Conservation (phyloP, 2,329 filamentous ascomycete genomes). For the Sporothrix pseudoabietina region DNA sequence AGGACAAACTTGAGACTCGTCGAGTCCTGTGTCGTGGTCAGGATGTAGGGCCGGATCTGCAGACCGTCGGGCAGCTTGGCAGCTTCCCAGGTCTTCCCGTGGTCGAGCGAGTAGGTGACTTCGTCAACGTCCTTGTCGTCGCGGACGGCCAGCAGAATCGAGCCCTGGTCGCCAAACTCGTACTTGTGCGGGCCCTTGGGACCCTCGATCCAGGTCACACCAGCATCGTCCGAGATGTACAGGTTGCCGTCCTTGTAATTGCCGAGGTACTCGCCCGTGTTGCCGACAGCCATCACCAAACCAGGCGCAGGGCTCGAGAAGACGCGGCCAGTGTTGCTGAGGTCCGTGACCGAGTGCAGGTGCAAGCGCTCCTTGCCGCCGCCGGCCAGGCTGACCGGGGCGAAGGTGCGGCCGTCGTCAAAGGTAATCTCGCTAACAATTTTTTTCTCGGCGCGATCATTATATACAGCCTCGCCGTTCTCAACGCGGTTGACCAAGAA, state of each 20-base stretch:
- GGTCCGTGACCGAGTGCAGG: conserved; percentile 86
- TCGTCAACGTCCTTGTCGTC: conserved; percentile 67
- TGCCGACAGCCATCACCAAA: conserved; percentile 90
- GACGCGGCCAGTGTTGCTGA: conserved; percentile 78
- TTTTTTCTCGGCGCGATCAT: conserved; percentile 60
- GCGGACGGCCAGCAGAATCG: conserved; percentile 78
- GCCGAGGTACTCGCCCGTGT: conserved; percentile 75
- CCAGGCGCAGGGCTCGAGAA: conserved; percentile 94
- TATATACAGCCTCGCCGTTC: conserved; percentile 76
- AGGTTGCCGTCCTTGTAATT: conserved; percentile 74
- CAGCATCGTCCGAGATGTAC: conserved; percentile 89
- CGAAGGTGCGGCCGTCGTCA: conserved; percentile 88
- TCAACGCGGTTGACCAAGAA: conserved; percentile 87
- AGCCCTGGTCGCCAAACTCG: conserved; percentile 92
- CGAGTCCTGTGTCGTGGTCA: conserved; percentile 90
- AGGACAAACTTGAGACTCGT: conserved; percentile 90
- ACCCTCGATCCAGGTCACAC: conserved; percentile 76
- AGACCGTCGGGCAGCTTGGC: conserved; percentile 67
- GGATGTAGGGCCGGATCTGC: conserved; percentile 68
- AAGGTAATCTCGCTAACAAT: conserved; percentile 85
- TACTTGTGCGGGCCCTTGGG: conserved; percentile 87
- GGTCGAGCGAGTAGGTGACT: conserved; percentile 78
- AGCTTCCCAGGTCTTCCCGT: conserved; percentile 80
- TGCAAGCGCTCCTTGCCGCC: conserved; percentile 59
- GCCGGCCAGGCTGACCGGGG: conserved; percentile 67